Evolutionary conservation across 257 asterid species (phyloP).

Genomic region (Solanum megistacrolobum): DNA sequence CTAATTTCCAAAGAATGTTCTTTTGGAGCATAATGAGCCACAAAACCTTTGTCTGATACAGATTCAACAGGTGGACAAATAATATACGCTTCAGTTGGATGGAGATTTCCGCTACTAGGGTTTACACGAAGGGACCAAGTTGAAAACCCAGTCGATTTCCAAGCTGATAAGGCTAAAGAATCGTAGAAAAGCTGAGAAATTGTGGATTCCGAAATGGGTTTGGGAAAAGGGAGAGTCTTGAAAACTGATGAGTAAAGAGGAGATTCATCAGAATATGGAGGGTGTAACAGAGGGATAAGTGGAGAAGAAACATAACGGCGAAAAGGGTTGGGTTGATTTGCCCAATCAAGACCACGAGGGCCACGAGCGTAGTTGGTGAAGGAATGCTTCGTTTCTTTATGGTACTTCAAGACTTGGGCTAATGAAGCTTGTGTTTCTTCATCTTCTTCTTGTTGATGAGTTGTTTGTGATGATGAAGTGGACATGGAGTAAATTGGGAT

Average conservation of each 20-base stretch:
- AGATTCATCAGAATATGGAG: slow-evolving; percentile 18
- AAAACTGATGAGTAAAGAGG: slow-evolving; percentile 48
- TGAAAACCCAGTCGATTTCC: slow-evolving; percentile 75
- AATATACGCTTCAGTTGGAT: slow-evolving; percentile 84
- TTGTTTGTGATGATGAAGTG: slow-evolving; percentile 24
- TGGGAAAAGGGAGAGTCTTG: slow-evolving; percentile 37
- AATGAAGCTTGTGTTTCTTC: slow-evolving; percentile 11
- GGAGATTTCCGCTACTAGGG: slow-evolving; percentile 94
- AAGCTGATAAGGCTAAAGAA: slow-evolving; percentile 80
- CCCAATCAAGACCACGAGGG: slow-evolving; percentile 93
- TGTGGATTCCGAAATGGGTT: slow-evolving; percentile 44
- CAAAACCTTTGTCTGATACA: slow-evolving; percentile 37
- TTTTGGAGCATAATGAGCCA: slow-evolving; percentile 85
- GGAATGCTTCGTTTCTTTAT: slow-evolving; percentile 65
- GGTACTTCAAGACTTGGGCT: slow-evolving; percentile 54
- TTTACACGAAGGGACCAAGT: slow-evolving; percentile 97
- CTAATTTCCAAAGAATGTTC: slow-evolving; percentile 84
- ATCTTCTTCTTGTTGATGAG: slow-evolving; percentile 8
- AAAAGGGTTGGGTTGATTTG: slow-evolving; percentile 94
- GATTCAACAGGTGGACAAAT: slow-evolving; percentile 54
- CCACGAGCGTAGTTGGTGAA: slow-evolving; percentile 73
- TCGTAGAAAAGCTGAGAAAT: slow-evolving; percentile 53
- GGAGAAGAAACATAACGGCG: slow-evolving; percentile 74
- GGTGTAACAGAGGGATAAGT: slow-evolving; percentile 59
- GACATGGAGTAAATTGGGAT: slow-evolving; percentile 44